These are phyloP conservation scores for Cymbomonas tetramitiformis DNA, from an alignment of 139 green algal genomes.

Conservation along the genomic window DNA sequence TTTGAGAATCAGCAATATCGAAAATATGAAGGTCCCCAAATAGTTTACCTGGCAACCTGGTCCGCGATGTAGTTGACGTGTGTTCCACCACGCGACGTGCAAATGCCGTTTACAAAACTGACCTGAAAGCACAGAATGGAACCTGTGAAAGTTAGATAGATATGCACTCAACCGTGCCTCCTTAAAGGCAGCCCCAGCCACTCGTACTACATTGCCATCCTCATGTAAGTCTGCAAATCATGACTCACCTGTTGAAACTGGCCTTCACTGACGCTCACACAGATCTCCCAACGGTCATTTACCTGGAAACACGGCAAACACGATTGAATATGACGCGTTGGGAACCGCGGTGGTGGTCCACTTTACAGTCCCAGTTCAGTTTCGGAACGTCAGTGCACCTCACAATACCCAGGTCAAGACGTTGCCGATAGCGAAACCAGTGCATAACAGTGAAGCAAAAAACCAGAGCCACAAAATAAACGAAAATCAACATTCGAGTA, in stretches of 20 bases:
- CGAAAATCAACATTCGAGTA: too few species aligned
- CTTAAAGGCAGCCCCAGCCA: neutral
- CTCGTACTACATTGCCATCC: too few species aligned
- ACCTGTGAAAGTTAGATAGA: neutral
- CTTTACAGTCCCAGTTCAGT: too few species aligned
- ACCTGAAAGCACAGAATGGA: too few species aligned
- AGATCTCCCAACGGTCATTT: slow-evolving; percentile 88
- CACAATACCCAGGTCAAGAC: too few species aligned
- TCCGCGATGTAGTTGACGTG: slow-evolving; percentile 86
- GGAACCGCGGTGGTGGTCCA: slow-evolving; percentile 10
- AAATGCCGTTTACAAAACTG: slow-evolving; percentile 94
- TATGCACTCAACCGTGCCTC: neutral
- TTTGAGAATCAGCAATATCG: too few species aligned
- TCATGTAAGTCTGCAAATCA: neutral
- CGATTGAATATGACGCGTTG: slow-evolving; percentile 74
- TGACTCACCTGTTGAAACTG: slow-evolving; percentile 54
- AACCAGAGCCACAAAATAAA: too few species aligned
- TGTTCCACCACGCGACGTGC: slow-evolving; percentile 87
- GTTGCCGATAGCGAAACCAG: too few species aligned
- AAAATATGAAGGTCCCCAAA: too few species aligned
- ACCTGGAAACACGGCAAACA: too few species aligned
- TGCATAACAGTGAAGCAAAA: too few species aligned
- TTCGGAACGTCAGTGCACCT: too few species aligned
- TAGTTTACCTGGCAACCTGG: slow-evolving; percentile 53
- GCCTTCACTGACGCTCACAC: slow-evolving; percentile 38